phyloP scores from a whole-genome alignment of 1,139 yeast species.

The Geotrichum histeridarum region DNA sequence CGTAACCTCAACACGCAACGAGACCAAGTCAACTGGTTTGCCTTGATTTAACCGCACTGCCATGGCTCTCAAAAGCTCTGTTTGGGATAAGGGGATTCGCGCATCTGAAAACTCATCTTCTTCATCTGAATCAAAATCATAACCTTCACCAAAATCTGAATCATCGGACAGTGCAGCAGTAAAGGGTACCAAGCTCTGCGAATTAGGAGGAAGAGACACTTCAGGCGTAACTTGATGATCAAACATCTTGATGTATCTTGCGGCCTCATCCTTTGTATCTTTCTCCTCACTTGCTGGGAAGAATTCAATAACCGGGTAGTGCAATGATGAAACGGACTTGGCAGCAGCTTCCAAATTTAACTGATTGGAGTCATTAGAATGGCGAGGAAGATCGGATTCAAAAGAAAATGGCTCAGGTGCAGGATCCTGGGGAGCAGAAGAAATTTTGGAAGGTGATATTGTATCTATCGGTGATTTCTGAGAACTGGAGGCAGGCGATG shows the following conservation, averaged over 20 bases:
- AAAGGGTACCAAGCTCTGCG: constrained; percentile 10
- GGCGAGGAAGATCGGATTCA: not conserved
- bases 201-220: not conserved
- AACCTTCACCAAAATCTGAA: constrained; percentile 19
- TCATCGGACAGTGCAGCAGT: constrained; percentile 11
- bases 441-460: not conserved
- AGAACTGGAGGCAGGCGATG: not conserved
- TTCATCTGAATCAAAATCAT: constrained; percentile 22
- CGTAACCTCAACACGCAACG: constrained; percentile 30
- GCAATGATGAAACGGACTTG: not conserved
- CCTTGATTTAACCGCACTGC: constrained; percentile 26
- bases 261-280: not conserved
- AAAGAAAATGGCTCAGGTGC: not conserved
- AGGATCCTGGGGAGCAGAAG: not conserved
- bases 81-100: constrained; percentile 20
- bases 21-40: constrained; percentile 11
- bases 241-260: not conserved
- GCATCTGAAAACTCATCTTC: constrained; percentile 8
- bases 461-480: not conserved
- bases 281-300: not conserved
- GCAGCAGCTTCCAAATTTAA: not conserved
- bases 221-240: constrained; percentile 6
- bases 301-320: constrained; percentile 8
- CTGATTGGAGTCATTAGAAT: not conserved
- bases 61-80: constrained; percentile 28